Evolutionary conservation across 2,329 filamentous ascomycete genomes (phyloP), one percentile per base, ranked within the genome.

Genomic region (Alternaria brassicicola): DNA sequence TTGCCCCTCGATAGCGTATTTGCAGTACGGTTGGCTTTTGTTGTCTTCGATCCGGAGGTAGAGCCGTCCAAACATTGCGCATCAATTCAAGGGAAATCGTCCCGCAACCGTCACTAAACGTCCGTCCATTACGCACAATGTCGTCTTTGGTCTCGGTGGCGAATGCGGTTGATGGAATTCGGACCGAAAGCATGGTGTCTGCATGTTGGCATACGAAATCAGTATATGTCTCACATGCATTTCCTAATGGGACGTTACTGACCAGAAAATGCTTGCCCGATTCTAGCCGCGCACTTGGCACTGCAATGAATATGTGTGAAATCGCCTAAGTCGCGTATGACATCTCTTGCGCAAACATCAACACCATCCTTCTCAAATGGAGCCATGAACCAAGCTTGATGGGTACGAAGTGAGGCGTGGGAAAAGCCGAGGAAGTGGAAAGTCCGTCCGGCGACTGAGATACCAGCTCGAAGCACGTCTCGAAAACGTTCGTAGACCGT

Each of bases 101-200:
- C 0, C 92, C 92, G 1, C 91, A 89, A 12, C 92, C 92, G 69
- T 95, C 92, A 59, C 89, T 93, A 71, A 95, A 96, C 0, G 88
- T 82, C 4, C 87, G 83, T 0, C 76, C 78, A 10, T 83, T 84
- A n/a, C 75, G 72, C 57, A 83, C 79, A 1, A 91, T 79, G 57
- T 91, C 87, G 0, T 71, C 63, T 0, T 88, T 81, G 74, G 66
- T 1, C 21, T 65, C 51, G 73, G 55, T 61, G 3, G 68, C 62
- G n/a, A 61, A 39, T 82, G 87, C 2, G 86, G 86, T 0, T 88
- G 51, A 78, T 76, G 62, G 5, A 57, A 64, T 19, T 70, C 67
- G 13, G 89, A 93, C 78, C 0, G 89, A 85, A 28, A 84, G 87
- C 0, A 89, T 85, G 0, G 91, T 96, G 64, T 96, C 91, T 46